Evolutionary conservation across 495 filamentous ascomycete species (phyloP).

Genomic region (Aspergillus kassunensis): DNA sequence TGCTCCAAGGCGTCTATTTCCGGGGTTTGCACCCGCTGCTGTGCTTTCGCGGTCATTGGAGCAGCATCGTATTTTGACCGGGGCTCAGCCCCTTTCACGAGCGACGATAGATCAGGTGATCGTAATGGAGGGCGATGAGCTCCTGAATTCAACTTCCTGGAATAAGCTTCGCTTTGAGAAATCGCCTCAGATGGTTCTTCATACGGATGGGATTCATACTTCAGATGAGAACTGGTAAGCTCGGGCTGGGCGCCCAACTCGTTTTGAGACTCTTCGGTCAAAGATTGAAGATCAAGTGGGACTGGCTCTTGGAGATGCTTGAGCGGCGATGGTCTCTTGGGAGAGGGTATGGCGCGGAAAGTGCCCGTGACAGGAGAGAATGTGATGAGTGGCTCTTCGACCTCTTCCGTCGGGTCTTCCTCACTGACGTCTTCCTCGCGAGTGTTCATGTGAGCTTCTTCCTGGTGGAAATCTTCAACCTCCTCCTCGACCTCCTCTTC

Average conservation of each 20-base stretch:
- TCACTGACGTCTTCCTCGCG: neutral
- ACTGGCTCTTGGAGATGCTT: conserved; percentile 18
- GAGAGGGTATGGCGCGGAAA: conserved; percentile 44
- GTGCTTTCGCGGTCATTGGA: conserved; percentile 9
- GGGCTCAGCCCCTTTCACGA: too few species aligned
- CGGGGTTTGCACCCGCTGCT: conserved; percentile 3
- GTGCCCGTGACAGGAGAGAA: conserved; percentile 50
- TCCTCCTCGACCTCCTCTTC: conserved; percentile 7
- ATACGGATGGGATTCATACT: conserved; percentile 12
- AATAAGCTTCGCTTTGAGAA: conserved; percentile 12
- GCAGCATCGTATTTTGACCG: too few species aligned
- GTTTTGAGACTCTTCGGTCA: conserved; percentile 4
- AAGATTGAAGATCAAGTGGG: conserved; percentile 4
- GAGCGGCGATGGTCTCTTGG: conserved; percentile 24
- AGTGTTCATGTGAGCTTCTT: neutral
- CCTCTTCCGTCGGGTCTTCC: conserved; percentile 14
- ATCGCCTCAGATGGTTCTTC: conserved; percentile 11
- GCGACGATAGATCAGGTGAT: too few species aligned
- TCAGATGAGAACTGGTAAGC: conserved; percentile 10
- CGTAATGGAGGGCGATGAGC: too few species aligned
- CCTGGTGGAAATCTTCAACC: conserved; percentile 14
- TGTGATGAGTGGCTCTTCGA: conserved; percentile 35
- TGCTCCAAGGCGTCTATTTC: neutral
- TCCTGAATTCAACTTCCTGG: conserved; percentile 7
- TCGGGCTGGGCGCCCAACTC: neutral